Conservation (phyloP, 2,329 filamentous ascomycete genomes). For the Macrophomina tecta region DNA sequence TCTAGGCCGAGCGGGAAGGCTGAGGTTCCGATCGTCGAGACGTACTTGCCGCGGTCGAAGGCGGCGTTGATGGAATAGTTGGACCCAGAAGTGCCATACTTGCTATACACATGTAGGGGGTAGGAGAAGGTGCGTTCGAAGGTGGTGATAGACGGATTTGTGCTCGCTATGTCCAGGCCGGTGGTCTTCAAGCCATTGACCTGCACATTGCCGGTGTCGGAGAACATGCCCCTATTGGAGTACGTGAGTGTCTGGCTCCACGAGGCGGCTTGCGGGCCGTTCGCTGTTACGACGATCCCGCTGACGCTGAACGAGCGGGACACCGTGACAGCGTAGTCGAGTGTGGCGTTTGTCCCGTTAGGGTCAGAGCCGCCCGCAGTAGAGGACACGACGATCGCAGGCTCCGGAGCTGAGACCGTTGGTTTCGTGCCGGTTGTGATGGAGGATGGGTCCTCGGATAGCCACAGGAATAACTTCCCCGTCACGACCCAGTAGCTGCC, state of each 20-base stretch:
- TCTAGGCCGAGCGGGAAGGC: constrained; percentile 68
- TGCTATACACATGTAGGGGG: constrained; percentile 65
- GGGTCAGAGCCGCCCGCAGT: constrained; percentile 54
- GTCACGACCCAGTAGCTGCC: constrained; percentile 76
- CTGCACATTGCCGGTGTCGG: constrained; percentile 62
- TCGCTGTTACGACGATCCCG: constrained; percentile 59
- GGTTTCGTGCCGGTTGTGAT: constrained; percentile 59
- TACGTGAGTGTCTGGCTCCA: constrained; percentile 68
- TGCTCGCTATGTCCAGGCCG: constrained; percentile 50
- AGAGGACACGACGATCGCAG: constrained; percentile 56
- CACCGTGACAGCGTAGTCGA: constrained; percentile 65
- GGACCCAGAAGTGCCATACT: constrained; percentile 49
- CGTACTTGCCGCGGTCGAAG: constrained; percentile 57
- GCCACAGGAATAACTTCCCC: constrained; percentile 82
- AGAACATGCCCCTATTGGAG: constrained; percentile 61
- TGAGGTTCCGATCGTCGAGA: constrained; percentile 52
- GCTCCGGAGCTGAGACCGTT: constrained; percentile 45
- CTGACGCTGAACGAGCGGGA: constrained; percentile 61
- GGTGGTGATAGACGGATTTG: constrained; percentile 36
- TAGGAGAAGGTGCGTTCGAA: constrained; percentile 61
- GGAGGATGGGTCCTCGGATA: constrained; percentile 55
- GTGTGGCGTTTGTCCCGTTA: constrained; percentile 63
- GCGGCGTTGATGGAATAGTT: constrained; percentile 54
- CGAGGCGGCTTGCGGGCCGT: constrained; percentile 47
- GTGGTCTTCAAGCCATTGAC: constrained; percentile 57